A percentile compares a stretch with the other conserved stretches of the same genome.
Conservation (phyloP, 805 yeast species). For the Saturnispora serradocipensis region DNA sequence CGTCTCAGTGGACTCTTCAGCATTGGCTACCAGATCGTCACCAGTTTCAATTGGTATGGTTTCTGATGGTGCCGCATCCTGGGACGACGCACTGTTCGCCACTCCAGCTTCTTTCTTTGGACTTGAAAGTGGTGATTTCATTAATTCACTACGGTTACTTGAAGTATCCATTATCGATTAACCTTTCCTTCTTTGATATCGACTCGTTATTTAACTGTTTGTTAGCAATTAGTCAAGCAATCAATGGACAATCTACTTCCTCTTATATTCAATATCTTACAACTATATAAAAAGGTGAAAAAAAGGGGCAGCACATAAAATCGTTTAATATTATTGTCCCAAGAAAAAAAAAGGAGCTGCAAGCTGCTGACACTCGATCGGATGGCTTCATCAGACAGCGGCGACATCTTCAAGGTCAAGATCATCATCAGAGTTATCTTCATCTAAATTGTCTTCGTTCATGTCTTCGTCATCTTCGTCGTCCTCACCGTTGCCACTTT, state of each 20-base stretch:
- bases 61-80: not conserved
- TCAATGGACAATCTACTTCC: not conserved
- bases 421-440: slow-evolving; percentile 42
- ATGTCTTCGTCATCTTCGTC: slow-evolving; percentile 24
- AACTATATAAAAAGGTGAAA: not conserved
- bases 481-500: slow-evolving; percentile 22
- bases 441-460: slow-evolving; percentile 21
- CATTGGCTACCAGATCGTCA: not conserved
- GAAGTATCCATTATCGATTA: not conserved
- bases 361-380: no score
- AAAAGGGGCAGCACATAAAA: not conserved
- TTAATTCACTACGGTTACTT: not conserved
- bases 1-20: not conserved
- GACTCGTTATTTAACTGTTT: no score
- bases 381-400: slow-evolving; percentile 17
- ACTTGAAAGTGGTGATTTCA: not conserved
- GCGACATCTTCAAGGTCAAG: slow-evolving; percentile 71
- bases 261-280: not conserved
- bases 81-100: not conserved
- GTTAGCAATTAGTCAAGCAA: not conserved
- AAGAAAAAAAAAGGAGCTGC: not conserved
- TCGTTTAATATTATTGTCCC: not conserved
- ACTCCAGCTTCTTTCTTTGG: not conserved
- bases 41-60: not conserved
- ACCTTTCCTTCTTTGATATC: not conserved